Percentiles rank a stretch among this genome's conserved stretches.
Conservation (phyloP, 805 yeast genomes). For the Priceomyces haplophilus region DNA sequence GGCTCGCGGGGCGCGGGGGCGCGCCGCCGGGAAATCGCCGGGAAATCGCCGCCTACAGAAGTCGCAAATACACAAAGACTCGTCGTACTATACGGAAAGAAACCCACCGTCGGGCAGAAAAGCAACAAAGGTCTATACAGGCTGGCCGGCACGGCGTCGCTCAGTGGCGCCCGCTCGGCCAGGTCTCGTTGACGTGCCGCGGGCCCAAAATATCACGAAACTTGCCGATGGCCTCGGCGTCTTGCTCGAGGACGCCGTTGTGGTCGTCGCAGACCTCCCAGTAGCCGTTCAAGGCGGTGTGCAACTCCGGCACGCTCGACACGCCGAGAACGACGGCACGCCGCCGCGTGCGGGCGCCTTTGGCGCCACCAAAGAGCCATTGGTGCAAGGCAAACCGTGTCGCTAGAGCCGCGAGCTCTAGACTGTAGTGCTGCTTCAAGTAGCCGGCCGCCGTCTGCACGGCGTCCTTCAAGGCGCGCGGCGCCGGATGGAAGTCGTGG, state of each 20-base stretch:
- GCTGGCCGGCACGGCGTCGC: neutral
- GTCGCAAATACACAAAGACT: too few relatives aligned
- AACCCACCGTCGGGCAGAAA: too few relatives aligned
- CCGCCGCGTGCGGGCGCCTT: slow-evolving; percentile 20
- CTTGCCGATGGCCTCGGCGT: slow-evolving; percentile 39
- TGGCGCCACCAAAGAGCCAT: slow-evolving; percentile 45
- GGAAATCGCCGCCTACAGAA: too few relatives aligned
- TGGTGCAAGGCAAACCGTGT: slow-evolving; percentile 67
- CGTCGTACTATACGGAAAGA: too few relatives aligned
- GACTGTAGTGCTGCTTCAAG: slow-evolving; percentile 35
- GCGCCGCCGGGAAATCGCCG: too few relatives aligned
- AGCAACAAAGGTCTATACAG: too few relatives aligned
- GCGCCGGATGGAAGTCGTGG: slow-evolving; percentile 78
- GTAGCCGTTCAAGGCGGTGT: slow-evolving; percentile 58
- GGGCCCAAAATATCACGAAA: slow-evolving; percentile 47
- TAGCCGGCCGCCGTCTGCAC: slow-evolving; percentile 44
- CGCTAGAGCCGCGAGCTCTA: slow-evolving; percentile 79
- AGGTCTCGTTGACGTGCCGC: slow-evolving; percentile 57
- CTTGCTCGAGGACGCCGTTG: slow-evolving; percentile 35
- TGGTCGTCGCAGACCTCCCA: slow-evolving; percentile 41
- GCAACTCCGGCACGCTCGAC: slow-evolving; percentile 59
- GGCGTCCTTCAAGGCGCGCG: slow-evolving; percentile 51
- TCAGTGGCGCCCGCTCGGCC: slow-evolving; percentile 46
- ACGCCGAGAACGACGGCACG: slow-evolving; percentile 73
- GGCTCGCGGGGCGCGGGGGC: too few relatives aligned